Evolutionary conservation across 371 early-diverging fungal genomes (phyloP).

Genomic region (Rozella allomycis): DNA sequence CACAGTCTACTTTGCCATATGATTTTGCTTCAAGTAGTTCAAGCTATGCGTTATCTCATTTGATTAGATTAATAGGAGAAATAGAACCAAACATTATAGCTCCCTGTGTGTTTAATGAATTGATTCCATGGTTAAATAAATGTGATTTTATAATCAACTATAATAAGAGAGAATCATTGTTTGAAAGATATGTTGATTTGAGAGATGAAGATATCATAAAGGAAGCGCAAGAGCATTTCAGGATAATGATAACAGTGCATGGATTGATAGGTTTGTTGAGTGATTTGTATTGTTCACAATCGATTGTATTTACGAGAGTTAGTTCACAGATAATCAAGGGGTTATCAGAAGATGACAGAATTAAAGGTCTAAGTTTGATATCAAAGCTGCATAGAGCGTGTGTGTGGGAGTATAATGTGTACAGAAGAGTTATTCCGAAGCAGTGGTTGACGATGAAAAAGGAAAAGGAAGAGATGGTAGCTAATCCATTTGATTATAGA

Average conservation of each 20-base stretch:
- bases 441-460: constrained; percentile 31
- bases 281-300: constrained; percentile 46
- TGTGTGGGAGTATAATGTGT: constrained; percentile 38
- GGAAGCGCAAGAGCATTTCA: constrained; percentile 27
- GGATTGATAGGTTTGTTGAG: constrained; percentile 39
- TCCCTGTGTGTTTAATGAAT: constrained; percentile 14
- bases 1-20: constrained; percentile 45
- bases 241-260: constrained; percentile 34
- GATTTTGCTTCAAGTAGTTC: constrained; percentile 46
- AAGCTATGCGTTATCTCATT: constrained; percentile 40
- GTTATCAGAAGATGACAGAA: constrained; percentile 26
- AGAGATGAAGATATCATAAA: constrained; percentile 19
- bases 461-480: constrained; percentile 1
- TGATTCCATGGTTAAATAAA: constrained; percentile 19
- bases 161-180: constrained; percentile 8
- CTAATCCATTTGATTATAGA: background rate
- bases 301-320: constrained; percentile 38
- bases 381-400: constrained; percentile 43
- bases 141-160: constrained; percentile 12
- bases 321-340: constrained; percentile 35
- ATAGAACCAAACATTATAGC: constrained; percentile 25
- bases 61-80: constrained; percentile 47
- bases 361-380: constrained; percentile 26
- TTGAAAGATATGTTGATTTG: constrained; percentile 26
- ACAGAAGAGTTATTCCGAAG: constrained; percentile 38